Evolutionary conservation across 2,329 filamentous ascomycete species (phyloP), one percentile per base, ranked within the genome.

Genomic region (Sordariomycetes sp.): DNA sequence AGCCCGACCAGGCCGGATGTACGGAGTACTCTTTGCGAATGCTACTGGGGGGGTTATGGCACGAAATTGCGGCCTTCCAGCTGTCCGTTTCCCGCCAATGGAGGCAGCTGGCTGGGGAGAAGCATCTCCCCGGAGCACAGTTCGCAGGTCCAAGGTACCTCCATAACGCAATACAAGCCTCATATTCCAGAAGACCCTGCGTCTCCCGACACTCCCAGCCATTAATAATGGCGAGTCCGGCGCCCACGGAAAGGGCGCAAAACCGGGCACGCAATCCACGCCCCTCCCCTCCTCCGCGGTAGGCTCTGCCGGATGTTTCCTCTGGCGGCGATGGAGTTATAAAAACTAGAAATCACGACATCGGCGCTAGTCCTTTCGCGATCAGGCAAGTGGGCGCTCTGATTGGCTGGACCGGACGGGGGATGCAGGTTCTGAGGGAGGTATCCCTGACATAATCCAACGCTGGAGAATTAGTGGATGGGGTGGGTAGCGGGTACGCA

Each of bases 341-440:
- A 28, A 53, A 53, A 54, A 43, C 51, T 53, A 46, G 51, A 53
- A 54, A 78, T 77, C 75, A 77, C 76, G 75, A 77, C 76, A 78
- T 78, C 75, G 70, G 72, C 74, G 74, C 75, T 76, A 78, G 71
- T 61, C 69, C 75, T 74, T 74, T 76, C 74, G 73, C 73, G 72
- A 75, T 22, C 22, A 24, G n/a, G n/a, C 20, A 6, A 10, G 46
- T 12, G 20, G 46, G 10, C 3, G 6, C 1, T 46, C 2, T 50
- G 46, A 50, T 50, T 50, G 46, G 46, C 46, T 12, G 10, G 6
- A 32, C 22, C 25, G 40, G 43, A 57, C 50, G 55, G 55, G 43
- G 55, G 25, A 57, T 52, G 28, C 55, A 50, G 34, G 55, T 35
- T 25, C 16, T 24, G 18, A 12, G 20, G 10, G 50, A 35, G 40